These are phyloP conservation scores for barley (Hordeum vulgare) DNA, from an alignment of 176 grass and related monocot genomes.

Conservation along the genomic window MorexV3_pseudomolecules_assembly NC_058521.1:599473144-599473643, in stretches of 20 bases:
- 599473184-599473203: slow-evolving; percentile 62
- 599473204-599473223: slow-evolving; percentile 53
- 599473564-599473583: slow-evolving; percentile 44
- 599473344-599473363: neutral
- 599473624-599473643: slow-evolving; percentile 29
- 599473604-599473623: neutral
- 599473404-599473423: too few relatives aligned
- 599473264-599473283: neutral
- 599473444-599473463: neutral
- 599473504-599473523: neutral
- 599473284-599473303: neutral
- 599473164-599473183: slow-evolving; percentile 84
- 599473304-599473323: neutral
- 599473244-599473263: slow-evolving; percentile 10
- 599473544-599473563: neutral
- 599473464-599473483: neutral
- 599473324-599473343: too few relatives aligned
- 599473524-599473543: neutral
- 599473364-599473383: neutral
- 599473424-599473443: too few relatives aligned
- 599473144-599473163: slow-evolving; percentile 95
- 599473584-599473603: neutral
- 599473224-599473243: slow-evolving; percentile 44
- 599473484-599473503: neutral
- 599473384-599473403: neutral